These are phyloP conservation scores for Graphiopsis chlorocephala DNA, from an alignment of 2,329 filamentous ascomycete genomes.

Conservation along the genomic window DNA sequence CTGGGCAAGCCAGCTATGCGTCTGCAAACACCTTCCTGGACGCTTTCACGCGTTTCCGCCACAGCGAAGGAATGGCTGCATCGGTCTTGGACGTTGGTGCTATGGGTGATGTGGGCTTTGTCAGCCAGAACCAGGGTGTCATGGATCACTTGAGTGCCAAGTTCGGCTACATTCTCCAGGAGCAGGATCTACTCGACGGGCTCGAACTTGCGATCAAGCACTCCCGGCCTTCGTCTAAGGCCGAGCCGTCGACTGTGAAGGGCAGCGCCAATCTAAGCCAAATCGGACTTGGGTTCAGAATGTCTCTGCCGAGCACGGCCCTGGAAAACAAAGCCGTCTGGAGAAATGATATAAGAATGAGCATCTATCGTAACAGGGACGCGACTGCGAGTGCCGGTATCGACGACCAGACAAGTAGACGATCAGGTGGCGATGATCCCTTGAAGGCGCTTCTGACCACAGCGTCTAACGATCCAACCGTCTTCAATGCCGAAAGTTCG, in stretches of 20 bases:
- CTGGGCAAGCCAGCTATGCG: constrained; percentile 27
- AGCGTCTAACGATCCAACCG: too few relatives aligned
- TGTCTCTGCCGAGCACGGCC: too few relatives aligned
- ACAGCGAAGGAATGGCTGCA: constrained; percentile 24
- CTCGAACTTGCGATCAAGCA: neutral
- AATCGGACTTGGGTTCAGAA: too few relatives aligned
- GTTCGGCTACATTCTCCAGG: neutral
- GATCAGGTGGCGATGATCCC: too few relatives aligned
- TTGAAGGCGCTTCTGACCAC: too few relatives aligned
- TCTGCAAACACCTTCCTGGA: constrained; percentile 28
- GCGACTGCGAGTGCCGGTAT: too few relatives aligned
- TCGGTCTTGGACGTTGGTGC: constrained; percentile 31
- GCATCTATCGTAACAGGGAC: too few relatives aligned
- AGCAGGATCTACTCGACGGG: neutral
- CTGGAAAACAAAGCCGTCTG: too few relatives aligned
- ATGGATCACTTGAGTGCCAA: neutral
- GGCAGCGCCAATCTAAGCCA: too few relatives aligned
- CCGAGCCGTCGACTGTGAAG: too few relatives aligned
- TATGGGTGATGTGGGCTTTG: neutral
- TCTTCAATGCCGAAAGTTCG: neutral
- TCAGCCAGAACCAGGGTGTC: neutral
- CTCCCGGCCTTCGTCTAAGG: neutral
- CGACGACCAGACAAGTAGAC: too few relatives aligned
- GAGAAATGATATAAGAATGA: too few relatives aligned
- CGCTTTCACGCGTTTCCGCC: constrained; percentile 29